Base-by-base conservation (phyloP, 1,284 basidiomycete species). In the Porogramme epimiltina region DNA sequence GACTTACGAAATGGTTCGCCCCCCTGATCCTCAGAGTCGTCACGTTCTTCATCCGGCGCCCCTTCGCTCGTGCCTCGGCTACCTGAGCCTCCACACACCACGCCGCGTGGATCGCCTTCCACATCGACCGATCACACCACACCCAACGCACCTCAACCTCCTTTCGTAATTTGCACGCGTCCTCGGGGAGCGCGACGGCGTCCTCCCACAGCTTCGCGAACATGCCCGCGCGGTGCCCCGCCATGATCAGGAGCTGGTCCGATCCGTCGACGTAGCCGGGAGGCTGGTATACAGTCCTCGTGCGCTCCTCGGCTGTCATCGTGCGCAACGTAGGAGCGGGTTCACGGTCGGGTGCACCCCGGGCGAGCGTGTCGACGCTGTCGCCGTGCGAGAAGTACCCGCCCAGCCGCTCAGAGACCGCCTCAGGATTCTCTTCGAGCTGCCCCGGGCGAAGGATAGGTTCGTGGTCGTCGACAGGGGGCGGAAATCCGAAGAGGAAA, bases 321-420 rank as follows among this genome's bases (percentile, higher is more conserved):
- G 41, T 55, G 13, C 47, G 44, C 40, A 61, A 42, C 18, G 55
- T 59, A 15, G 60, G 57, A 3, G 37, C 42, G 10, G 60, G 60
- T 13, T 39, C 20, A 5, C 40, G 11, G n/a, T 51, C 47, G 3
- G 49, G 41, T 3, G 47, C 43, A 40, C 60, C 55, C 26, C 39
- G 43, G 24, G 58, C 57, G 49, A 61, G 52, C n/a, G 40, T 26
- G 16, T 23, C 33, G 3, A 42, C 19, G 8, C 37, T 36, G 11
- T 41, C 43, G 11, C 4, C 39, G 38, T 45, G 38, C 16, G 9
- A 18, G 24, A 33, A 41, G 22, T 50, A 68, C 3, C 65, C 59
- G 18, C 62, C 59, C 42, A 65, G 55, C 63, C 62, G 65, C 1
- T 46, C 40, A 19, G 56, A 42, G 49, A 66, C 63, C 9, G 42